Conservation (phyloP, 768 basidiomycete genomes). For the Pholiota molesta region DNA sequence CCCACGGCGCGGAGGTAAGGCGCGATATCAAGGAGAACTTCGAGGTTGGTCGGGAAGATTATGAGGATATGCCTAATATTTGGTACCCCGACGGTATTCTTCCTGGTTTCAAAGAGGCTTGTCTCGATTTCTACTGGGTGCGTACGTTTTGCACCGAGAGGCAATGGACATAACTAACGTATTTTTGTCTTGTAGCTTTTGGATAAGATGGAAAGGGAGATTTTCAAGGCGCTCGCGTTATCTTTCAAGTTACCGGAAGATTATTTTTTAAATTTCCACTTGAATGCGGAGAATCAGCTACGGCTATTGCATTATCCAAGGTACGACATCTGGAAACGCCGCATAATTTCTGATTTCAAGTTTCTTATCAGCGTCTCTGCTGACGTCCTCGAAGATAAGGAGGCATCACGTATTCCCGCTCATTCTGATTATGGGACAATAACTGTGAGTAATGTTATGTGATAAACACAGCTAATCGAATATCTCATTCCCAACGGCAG, state of each 20-base stretch:
- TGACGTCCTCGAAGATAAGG: conserved; percentile 34
- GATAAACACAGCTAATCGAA: background rate
- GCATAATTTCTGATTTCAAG: background rate
- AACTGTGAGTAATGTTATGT: conserved; percentile 34
- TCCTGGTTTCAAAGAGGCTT: conserved; percentile 56
- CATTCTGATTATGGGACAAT: conserved; percentile 61
- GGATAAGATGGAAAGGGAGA: conserved; percentile 41
- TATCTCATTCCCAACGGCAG: conserved; percentile 11
- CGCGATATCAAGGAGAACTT: conserved; percentile 57
- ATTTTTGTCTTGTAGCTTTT: conserved; percentile 32
- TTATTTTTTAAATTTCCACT: conserved; percentile 47
- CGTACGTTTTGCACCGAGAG: conserved; percentile 21
- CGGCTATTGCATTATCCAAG: conserved; percentile 61
- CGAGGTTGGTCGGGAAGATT: conserved; percentile 54
- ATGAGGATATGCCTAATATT: conserved; percentile 52
- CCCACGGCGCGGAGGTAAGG: conserved; percentile 23
- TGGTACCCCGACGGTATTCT: conserved; percentile 57
- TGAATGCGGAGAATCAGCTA: conserved; percentile 52
- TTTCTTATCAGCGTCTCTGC: conserved; percentile 31
- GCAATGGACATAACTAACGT: background rate
- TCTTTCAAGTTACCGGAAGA: conserved; percentile 46
- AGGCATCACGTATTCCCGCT: conserved; percentile 47
- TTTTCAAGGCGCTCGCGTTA: conserved; percentile 52
- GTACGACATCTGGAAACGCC: conserved; percentile 13
- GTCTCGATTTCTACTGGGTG: conserved; percentile 54